Conservation (phyloP, 305 asterid species). For the Petunia hybrid region DNA sequence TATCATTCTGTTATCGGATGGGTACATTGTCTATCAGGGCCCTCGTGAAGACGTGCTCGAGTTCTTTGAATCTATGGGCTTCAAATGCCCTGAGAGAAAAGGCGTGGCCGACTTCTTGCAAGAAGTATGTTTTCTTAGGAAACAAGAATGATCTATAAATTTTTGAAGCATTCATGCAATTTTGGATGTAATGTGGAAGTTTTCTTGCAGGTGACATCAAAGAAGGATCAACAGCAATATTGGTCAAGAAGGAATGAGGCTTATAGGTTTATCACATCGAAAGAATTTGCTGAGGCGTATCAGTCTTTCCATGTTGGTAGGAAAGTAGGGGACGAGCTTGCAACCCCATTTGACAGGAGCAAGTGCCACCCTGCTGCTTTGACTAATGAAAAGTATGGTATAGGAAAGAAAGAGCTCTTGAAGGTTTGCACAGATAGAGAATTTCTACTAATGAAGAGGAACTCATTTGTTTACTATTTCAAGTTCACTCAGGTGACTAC, state of each 20-base stretch:
- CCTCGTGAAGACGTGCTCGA: conserved; percentile 42
- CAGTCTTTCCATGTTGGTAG: conserved; percentile 42
- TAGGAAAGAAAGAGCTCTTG: conserved; percentile 42
- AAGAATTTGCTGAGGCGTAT: conserved; percentile 44
- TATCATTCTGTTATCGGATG: conserved; percentile 39
- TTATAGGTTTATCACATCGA: conserved; percentile 40
- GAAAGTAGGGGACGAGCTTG: conserved; percentile 41
- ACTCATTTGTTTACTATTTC: conserved; percentile 47
- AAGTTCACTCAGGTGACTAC: conserved; percentile 41
- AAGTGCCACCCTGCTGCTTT: conserved; percentile 52
- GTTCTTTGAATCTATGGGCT: conserved; percentile 44
- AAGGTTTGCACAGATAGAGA: conserved; percentile 45
- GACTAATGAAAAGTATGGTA: conserved; percentile 43
- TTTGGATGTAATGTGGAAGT: conserved; percentile 21
- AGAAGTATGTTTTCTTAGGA: conserved; percentile 35
- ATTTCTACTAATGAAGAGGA: conserved; percentile 46
- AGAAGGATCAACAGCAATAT: conserved; percentile 49
- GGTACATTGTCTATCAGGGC: conserved; percentile 41
- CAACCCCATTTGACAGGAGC: conserved; percentile 39
- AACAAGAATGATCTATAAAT: background rate
- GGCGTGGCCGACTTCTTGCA: conserved; percentile 48
- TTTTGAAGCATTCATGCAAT: background rate
- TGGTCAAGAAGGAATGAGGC: conserved; percentile 42
- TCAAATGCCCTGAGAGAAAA: conserved; percentile 45
- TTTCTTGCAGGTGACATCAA: conserved; percentile 44